Base-by-base conservation (phyloP, 2,329 filamentous ascomycete genomes). In the Chaetomiaceae sp. region DNA sequence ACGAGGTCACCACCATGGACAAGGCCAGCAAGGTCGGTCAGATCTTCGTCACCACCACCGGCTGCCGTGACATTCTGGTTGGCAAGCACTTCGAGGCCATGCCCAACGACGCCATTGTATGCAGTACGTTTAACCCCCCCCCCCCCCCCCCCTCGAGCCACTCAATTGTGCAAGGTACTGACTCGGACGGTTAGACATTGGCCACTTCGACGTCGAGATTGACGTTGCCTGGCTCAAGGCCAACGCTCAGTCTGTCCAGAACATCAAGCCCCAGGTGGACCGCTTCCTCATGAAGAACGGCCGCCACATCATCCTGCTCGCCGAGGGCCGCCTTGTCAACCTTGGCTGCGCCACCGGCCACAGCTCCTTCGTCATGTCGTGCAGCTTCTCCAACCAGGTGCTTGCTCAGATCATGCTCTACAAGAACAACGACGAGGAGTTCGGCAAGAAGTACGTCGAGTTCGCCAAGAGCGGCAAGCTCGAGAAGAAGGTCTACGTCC, bases 341-440 rank as follows among this genome's bases (percentile, higher is more conserved):
- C 83, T 99, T 67, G 94, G 94, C 76, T 99, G 94, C 77, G 94
- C 94, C 72, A 99, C 94, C 62, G 94, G 94, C 65, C 94, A 99
- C 88, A 96, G 91, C 65, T 97, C 92, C 49, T 99, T 99, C 77
- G 94, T 99, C 82, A 97, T 99, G 94, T 96, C 91, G 68, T 99
- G 94, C 88, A 97, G 92, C 62, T 99, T 99, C 88, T 95, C 91
- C 84, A 99, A 99, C 88, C 94, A 99, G 84, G 94, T 97, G 68
- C 89, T 99, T 73, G 94, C 94, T 65, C 94, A 99, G 82, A 97
- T 99, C 79, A 87, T 95, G 81, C 81, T 99, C 69, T 99, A 77
- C 88, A 97, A 97, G 88, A 87, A 85, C 68, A 81, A 87, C 68
- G 91, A 97, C 72, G 83, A 82, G 71, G 87, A 79, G 54, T 99